Conservation (phyloP, 2,329 filamentous ascomycete species). For the Endocalyx cinctus region DNA sequence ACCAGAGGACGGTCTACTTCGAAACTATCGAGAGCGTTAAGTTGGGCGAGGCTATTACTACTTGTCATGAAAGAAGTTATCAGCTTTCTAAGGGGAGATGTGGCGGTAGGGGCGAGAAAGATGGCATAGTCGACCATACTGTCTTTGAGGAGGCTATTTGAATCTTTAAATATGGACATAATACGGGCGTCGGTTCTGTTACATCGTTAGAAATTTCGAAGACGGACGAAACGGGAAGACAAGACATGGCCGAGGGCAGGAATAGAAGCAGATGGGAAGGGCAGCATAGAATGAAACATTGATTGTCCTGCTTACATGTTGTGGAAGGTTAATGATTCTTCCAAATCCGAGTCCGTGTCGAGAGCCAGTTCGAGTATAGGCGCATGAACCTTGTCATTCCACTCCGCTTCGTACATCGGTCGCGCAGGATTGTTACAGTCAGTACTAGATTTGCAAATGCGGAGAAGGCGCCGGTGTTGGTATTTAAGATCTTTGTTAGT, state of each 20-base stretch:
- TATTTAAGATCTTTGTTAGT: too few relatives aligned
- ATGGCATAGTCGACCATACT: constrained; percentile 5
- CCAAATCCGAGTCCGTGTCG: neutral
- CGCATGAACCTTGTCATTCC: constrained; percentile 4
- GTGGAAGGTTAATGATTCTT: constrained; percentile 2
- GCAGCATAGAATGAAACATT: too few relatives aligned
- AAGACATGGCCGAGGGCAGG: too few relatives aligned
- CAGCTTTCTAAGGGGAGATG: neutral
- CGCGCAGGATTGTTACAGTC: constrained; percentile 1
- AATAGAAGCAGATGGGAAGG: too few relatives aligned
- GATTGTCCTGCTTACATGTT: constrained; percentile 1
- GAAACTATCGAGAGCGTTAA: constrained; percentile 4
- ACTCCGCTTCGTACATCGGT: constrained; percentile 3
- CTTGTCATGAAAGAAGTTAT: neutral
- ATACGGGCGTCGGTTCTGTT: constrained; percentile 1
- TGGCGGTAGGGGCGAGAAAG: constrained; percentile 1
- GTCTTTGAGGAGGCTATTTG: neutral
- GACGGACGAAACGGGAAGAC: too few relatives aligned
- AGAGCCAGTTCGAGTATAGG: constrained; percentile 1
- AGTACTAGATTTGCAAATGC: constrained; percentile 1
- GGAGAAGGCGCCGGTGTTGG: too few relatives aligned
- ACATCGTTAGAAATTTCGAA: neutral
- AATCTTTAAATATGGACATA: neutral
- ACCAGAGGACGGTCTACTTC: constrained; percentile 4
- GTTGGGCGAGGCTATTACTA: neutral